phyloP scores from a whole-genome alignment of 2,329 filamentous ascomycete species.

The Phyllosticta ampelicida region DNA sequence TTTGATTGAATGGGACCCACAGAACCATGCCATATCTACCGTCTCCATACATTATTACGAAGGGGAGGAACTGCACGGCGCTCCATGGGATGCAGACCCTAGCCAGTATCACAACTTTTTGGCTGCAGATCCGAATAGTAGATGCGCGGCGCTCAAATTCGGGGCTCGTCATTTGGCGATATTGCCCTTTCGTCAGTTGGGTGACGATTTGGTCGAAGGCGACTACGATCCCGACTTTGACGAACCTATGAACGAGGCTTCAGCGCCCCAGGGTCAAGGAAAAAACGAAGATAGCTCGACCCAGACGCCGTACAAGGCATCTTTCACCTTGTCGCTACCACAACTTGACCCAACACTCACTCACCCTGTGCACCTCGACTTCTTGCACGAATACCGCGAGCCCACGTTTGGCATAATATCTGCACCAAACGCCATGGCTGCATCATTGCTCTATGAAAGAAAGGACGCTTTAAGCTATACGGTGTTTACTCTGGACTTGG shows the following conservation, averaged over 20 bases:
- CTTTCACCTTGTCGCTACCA: slow-evolving; percentile 85
- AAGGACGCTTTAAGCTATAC: slow-evolving; percentile 84
- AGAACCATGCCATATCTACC: slow-evolving; percentile 67
- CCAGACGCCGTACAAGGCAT: slow-evolving; percentile 69
- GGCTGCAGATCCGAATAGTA: slow-evolving; percentile 78
- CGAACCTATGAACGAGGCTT: slow-evolving; percentile 32
- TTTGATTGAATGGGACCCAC: slow-evolving; percentile 86
- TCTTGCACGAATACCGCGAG: slow-evolving; percentile 93
- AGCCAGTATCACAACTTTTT: slow-evolving; percentile 70
- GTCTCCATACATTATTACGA: slow-evolving; percentile 98
- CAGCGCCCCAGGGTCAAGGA: slow-evolving; percentile 18
- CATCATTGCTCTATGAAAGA: slow-evolving; percentile 59
- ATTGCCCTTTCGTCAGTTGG: slow-evolving; percentile 76
- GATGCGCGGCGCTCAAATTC: slow-evolving; percentile 92
- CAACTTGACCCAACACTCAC: slow-evolving; percentile 78
- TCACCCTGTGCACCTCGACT: slow-evolving; percentile 83
- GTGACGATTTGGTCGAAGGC: slow-evolving; percentile 73
- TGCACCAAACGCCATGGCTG: slow-evolving; percentile 61
- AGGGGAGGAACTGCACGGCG: slow-evolving; percentile 74
- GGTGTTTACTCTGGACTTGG: slow-evolving; percentile 88
- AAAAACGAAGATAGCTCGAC: slow-evolving; percentile 25
- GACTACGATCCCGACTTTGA: slow-evolving; percentile 81
- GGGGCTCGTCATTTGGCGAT: slow-evolving; percentile 82
- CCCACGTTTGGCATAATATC: slow-evolving; percentile 94
- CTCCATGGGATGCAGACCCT: slow-evolving; percentile 69